Evolutionary conservation across 2,329 filamentous ascomycete genomes (phyloP).

Genomic region (Coniochaeta sp.): DNA sequence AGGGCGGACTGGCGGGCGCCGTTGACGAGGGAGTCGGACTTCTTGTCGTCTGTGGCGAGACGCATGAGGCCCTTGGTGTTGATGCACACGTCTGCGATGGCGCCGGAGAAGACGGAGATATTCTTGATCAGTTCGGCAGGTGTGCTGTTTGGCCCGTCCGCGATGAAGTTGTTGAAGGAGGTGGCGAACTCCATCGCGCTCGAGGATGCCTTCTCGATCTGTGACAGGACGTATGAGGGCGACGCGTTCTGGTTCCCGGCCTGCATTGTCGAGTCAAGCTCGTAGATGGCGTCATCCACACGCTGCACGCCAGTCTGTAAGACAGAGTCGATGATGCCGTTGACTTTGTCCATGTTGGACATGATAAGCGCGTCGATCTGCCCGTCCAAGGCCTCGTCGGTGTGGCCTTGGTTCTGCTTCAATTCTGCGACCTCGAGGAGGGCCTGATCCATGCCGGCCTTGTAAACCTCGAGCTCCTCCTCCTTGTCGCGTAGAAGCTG

Average conservation of each 20-base stretch:
- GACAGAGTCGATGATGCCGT: constrained; percentile 95
- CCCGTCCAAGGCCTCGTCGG: constrained; percentile 75
- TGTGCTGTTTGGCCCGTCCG: constrained; percentile 84
- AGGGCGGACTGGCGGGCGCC: constrained; percentile 78
- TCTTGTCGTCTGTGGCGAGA: constrained; percentile 93
- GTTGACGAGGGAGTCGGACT: constrained; percentile 76
- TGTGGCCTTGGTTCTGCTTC: constrained; percentile 65
- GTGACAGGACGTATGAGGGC: constrained; percentile 87
- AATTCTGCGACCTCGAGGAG: constrained; percentile 88
- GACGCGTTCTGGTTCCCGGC: constrained; percentile 98
- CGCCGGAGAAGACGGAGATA: constrained; percentile 82
- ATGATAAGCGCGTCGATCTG: constrained; percentile 87
- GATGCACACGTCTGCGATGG: constrained; percentile 86
- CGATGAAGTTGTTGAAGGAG: constrained; percentile 97
- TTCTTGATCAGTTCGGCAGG: constrained; percentile 90
- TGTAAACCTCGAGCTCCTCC: constrained; percentile 96
- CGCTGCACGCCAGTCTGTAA: constrained; percentile 87
- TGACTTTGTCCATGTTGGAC: constrained; percentile 84
- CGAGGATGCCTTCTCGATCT: constrained; percentile 92
- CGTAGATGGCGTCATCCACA: constrained; percentile 94
- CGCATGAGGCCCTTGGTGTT: constrained; percentile 94
- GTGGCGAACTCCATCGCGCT: constrained; percentile 97
- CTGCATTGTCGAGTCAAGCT: constrained; percentile 96
- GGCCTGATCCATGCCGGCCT: constrained; percentile 95
- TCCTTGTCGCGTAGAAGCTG: constrained; percentile 86